Evolutionary conservation across 129 eudicot genomes (phyloP), one percentile per base, ranked within the genome.

Genomic region (Chrysanthemum lavandulifolium): DNA sequence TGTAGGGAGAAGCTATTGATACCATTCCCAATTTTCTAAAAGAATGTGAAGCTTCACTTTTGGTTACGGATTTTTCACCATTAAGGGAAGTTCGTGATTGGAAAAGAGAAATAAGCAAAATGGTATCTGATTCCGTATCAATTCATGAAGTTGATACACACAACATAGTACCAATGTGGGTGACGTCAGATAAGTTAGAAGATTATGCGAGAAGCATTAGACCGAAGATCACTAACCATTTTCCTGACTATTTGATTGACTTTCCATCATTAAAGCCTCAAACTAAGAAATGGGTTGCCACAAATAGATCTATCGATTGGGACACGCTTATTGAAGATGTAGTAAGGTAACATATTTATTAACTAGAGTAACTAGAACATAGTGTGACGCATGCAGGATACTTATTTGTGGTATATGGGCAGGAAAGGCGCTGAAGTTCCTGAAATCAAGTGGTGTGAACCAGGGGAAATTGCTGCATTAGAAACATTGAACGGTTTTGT

Each of bases 111-210:
- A 78, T 95, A n/a, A 77, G 76, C 72, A 80, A 85, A 72, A 78
- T 79, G 76, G 91, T 88, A 36, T 45, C 80, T 68, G 90, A 78
- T 69, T 86, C 87, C 33, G 88, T 95, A 50, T 77, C 96, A 2
- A 76, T 95, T 74, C 99, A 95, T 76, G 99, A 95, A 84, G 97
- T 95, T 50, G 99, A 95, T 78, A 88, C 99, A 33, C 99, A 95
- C 85, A 95, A 95, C 76, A 82, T 95, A 60, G 97, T 91, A 58
- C 99, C 99, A 2, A 47, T 80, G 63, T 90, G 97, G 99, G 85
- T 76, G 61, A 88, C 99, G 19, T 95, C 99, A 11, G 80, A 79
- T 48, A 95, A 88, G 81, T 76, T 95, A 79, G 97, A 95, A 76
- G 92, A 88, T 13, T 71, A 86, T 67, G 99, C 99, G 10, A 86